Conservation (phyloP, 345 rosid species). For the Garcia nutans region DNA sequence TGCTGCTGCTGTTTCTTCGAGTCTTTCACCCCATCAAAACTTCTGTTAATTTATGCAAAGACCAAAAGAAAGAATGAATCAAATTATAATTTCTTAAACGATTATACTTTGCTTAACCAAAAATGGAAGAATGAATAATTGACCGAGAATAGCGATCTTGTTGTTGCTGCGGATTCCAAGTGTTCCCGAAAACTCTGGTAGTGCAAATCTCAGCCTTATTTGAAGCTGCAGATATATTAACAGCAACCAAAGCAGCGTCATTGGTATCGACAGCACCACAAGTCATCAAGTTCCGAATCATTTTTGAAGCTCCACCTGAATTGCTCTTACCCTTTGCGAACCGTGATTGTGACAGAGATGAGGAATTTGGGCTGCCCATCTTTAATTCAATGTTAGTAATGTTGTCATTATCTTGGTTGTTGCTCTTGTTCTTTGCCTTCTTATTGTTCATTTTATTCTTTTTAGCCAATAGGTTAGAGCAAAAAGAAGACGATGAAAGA, state of each 20-base stretch:
- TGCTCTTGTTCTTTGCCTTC: not conserved
- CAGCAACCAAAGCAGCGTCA: constrained; percentile 43
- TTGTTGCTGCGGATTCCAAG: constrained; percentile 33
- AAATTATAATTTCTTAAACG: no score
- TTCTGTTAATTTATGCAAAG: constrained; percentile 17
- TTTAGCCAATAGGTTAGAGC: constrained; percentile 8
- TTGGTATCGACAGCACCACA: constrained; percentile 54
- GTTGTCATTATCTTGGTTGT: not conserved
- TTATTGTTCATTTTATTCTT: constrained; percentile 4
- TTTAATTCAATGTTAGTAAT: not conserved
- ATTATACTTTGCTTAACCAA: no score
- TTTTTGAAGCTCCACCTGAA: constrained; percentile 42
- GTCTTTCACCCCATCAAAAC: constrained; percentile 39
- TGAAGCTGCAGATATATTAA: constrained; percentile 22
- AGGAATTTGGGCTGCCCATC: constrained; percentile 24
- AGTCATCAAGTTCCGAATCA: constrained; percentile 44
- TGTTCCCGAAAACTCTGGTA: constrained; percentile 24
- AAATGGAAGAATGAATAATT: not conserved
- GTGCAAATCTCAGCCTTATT: constrained; percentile 19
- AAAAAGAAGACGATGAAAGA: not conserved
- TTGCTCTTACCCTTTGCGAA: constrained; percentile 36
- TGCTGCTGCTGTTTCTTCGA: constrained; percentile 36
- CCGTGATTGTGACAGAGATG: constrained; percentile 27
- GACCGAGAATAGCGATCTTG: constrained; percentile 7
- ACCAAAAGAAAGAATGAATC: no score